These are phyloP conservation scores for Trichoderma gracile DNA, from an alignment of 2,329 filamentous ascomycete genomes.

Conservation along the genomic window DNA sequence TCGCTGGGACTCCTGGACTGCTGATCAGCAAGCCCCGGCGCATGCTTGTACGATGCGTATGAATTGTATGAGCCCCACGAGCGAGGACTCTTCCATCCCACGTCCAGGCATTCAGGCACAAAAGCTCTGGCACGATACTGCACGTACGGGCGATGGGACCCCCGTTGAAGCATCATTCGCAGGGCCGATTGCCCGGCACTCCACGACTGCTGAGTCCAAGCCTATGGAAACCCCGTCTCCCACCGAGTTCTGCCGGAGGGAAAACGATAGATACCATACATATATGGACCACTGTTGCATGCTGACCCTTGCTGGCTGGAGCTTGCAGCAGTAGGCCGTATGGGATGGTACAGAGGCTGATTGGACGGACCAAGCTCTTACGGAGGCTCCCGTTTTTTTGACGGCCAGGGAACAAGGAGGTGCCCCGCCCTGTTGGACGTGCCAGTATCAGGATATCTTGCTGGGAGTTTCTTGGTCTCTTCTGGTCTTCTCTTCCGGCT, in stretches of 20 bases:
- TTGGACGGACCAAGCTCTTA: slow-evolving; percentile 19
- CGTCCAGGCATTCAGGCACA: slow-evolving; percentile 12
- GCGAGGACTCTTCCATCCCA: background rate
- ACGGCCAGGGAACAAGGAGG: no score
- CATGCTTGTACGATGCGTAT: background rate
- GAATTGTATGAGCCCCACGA: slow-evolving; percentile 6
- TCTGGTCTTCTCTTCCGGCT: background rate
- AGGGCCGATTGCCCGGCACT: slow-evolving; percentile 3
- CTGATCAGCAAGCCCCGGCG: background rate
- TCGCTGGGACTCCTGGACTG: background rate
- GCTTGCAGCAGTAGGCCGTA: slow-evolving; percentile 13
- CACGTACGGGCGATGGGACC: slow-evolving; percentile 6
- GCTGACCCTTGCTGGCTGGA: slow-evolving; percentile 5
- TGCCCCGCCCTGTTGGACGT: background rate
- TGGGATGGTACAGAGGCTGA: slow-evolving; percentile 19
- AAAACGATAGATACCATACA: background rate
- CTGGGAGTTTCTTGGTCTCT: background rate
- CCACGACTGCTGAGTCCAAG: background rate
- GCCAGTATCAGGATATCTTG: background rate
- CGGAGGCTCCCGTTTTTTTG: slow-evolving; percentile 16
- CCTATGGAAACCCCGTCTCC: slow-evolving; percentile 18
- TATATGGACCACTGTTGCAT: background rate
- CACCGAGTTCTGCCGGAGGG: slow-evolving; percentile 18
- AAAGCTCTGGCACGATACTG: background rate
- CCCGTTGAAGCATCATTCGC: slow-evolving; percentile 9